Base-by-base conservation (phyloP, 495 filamentous ascomycete genomes). In the Neurospora terricola region DNA sequence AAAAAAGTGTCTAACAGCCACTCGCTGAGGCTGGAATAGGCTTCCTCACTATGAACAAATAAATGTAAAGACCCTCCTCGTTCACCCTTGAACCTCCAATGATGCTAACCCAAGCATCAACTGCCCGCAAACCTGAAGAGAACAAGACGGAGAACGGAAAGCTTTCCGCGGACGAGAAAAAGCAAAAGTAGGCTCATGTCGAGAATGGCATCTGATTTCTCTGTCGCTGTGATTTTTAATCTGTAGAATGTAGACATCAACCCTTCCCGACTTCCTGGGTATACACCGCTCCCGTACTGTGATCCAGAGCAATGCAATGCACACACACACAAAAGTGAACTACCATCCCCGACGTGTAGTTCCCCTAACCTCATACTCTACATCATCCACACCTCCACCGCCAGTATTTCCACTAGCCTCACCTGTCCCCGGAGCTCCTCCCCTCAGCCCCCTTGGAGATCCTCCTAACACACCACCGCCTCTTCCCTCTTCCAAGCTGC, bases 401-500 rank as follows among this genome's bases (percentile, higher is more conserved):
- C 45, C 72, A 12, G 54, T 16, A 34, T 40, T 21, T 12, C 69
- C 71, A 72, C 48, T 68, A 12, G 30, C 59, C 10, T 37, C 71
- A 23, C 3, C 30, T 27, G 59, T 10, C 21, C 69, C 69, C 34
- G 3, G 34, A 70, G 18, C 14, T 8, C 27, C 16, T 71, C 36
- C 18, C 12, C 71, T 18, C 30, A 37, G 5, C 30, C 37, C 27
- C 16, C 18, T 37, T 10, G 69, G 34, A 70, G 34, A 37, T 43
- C 38, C 69, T 43, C 43, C 68, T n/a, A 37, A 72, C n/a, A 37
- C 66, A 27, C 71, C 38, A 37, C 85, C 83, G 36, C 86, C 86
- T 71, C 88, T 77, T 21, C 83, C 86, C 77, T 94, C 92, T 76
- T 94, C 93, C 21, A 94, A 81, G 75, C 93, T 94, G 71, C 91